A percentile compares a stretch with the other conserved stretches of the same genome.
phyloP scores from a whole-genome alignment of 345 rosid species.

The Schrenkiella parvula region DNA sequence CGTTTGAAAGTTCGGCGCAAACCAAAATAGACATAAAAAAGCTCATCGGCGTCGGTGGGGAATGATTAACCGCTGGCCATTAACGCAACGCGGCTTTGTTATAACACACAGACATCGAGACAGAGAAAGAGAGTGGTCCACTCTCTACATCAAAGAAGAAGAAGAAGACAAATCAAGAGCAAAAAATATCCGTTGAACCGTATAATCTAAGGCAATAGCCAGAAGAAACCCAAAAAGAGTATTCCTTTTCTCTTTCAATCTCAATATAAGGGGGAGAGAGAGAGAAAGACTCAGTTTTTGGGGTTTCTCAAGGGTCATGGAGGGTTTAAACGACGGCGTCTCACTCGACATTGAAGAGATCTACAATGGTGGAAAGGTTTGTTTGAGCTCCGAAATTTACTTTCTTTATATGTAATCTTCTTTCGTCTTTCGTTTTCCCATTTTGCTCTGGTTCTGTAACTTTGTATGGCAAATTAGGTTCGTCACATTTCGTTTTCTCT shows the following conservation, averaged over 20 bases:
- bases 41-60: constrained; percentile 28
- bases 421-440: not conserved
- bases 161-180: constrained; percentile 21
- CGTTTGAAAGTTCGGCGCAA: not conserved
- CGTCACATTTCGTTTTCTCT: constrained; percentile 11
- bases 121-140: constrained; percentile 27
- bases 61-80: constrained; percentile 27
- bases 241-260: not conserved
- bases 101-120: constrained; percentile 32
- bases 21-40: not conserved
- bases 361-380: constrained; percentile 79
- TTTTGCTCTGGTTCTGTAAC: not conserved
- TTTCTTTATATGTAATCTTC: not conserved
- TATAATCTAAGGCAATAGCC: constrained; percentile 11
- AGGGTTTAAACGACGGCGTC: constrained; percentile 51
- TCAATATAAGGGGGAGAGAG: not conserved
- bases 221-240: not conserved
- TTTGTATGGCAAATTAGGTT: not conserved
- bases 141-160: constrained; percentile 5
- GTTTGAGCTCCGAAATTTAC: constrained; percentile 9
- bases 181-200: constrained; percentile 36
- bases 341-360: constrained; percentile 76
- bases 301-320: constrained; percentile 42
- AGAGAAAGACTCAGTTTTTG: not conserved
- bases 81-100: constrained; percentile 24